Conservation (phyloP, 306 rosid species). For the Acmispon strigosus region DNA sequence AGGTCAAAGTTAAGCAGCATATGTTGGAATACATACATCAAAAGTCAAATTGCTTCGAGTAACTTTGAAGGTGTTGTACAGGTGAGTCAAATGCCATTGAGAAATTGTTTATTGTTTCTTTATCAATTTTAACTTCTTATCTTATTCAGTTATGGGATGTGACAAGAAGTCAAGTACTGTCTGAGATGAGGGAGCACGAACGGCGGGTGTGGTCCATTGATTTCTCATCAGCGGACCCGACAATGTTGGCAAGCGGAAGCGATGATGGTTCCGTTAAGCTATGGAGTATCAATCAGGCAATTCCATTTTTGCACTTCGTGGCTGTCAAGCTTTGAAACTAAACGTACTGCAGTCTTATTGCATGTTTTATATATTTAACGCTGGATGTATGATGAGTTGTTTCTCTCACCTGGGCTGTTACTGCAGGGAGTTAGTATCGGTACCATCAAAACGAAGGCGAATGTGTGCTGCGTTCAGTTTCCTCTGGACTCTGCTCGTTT, state of each 20-base stretch:
- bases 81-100: constrained; percentile 39
- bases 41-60: constrained; percentile 97
- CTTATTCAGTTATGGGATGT: constrained; percentile 90
- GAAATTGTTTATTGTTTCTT: not conserved
- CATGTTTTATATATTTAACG: constrained; percentile 40
- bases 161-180: constrained; percentile 78
- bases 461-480: constrained; percentile 94
- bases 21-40: constrained; percentile 96
- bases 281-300: constrained; percentile 99
- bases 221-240: constrained; percentile 89
- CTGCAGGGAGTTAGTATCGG: constrained; percentile 92
- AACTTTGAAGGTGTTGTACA: constrained; percentile 97
- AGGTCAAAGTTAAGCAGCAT: constrained; percentile 85
- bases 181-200: constrained; percentile 91
- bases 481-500: constrained; percentile 70
- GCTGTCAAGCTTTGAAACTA: constrained; percentile 95
- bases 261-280: constrained; percentile 95
- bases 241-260: constrained; percentile 93
- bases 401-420: constrained; percentile 72
- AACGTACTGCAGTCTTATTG: constrained; percentile 87
- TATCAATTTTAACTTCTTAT: constrained; percentile 8
- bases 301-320: constrained; percentile 96
- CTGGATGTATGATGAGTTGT: constrained; percentile 73
- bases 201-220: constrained; percentile 95
- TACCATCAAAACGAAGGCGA: constrained; percentile 90